phyloP scores from a whole-genome alignment of 2,329 filamentous ascomycete genomes.

The Hymenoscyphus occultus region DNA sequence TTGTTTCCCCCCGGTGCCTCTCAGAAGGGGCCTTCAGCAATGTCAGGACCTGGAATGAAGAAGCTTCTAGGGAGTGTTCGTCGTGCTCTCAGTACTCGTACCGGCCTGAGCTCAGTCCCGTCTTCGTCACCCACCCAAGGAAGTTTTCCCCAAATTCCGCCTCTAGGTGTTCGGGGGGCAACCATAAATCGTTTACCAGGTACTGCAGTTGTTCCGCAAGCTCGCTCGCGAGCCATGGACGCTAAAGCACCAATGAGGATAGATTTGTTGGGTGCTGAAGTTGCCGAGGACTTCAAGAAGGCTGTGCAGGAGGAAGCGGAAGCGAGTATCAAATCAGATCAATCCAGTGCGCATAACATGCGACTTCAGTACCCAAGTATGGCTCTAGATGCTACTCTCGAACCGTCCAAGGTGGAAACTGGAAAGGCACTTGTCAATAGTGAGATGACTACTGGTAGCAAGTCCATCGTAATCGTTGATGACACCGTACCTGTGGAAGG shows the following conservation, averaged over 20 bases:
- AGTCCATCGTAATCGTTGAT: slow-evolving; percentile 80
- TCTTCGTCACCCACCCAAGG: slow-evolving; percentile 38
- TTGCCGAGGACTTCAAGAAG: slow-evolving; percentile 74
- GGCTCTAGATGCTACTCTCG: slow-evolving; percentile 28
- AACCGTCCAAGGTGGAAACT: slow-evolving; percentile 17
- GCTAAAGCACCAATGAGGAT: slow-evolving; percentile 61
- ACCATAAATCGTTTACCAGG: slow-evolving; percentile 58
- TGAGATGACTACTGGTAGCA: slow-evolving; percentile 67
- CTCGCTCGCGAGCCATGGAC: slow-evolving; percentile 44
- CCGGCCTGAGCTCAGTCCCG: slow-evolving; percentile 22
- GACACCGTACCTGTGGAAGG: slow-evolving; percentile 50
- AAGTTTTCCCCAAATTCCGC: slow-evolving; percentile 35
- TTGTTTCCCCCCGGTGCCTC: slow-evolving; percentile 41
- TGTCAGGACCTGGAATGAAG: slow-evolving; percentile 74
- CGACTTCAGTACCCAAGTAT: slow-evolving; percentile 28
- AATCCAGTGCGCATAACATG: slow-evolving; percentile 20
- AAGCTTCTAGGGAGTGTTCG: slow-evolving; percentile 84
- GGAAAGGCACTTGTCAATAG: slow-evolving; percentile 23
- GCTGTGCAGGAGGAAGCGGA: slow-evolving; percentile 65
- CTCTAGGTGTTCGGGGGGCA: slow-evolving; percentile 40
- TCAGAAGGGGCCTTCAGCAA: slow-evolving; percentile 53
- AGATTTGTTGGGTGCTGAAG: slow-evolving; percentile 76
- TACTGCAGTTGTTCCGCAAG: slow-evolving; percentile 58
- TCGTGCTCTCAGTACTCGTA: slow-evolving; percentile 66
- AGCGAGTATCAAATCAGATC: slow-evolving; percentile 28